These are phyloP conservation scores for Coemansia sp. DNA, from an alignment of 371 early-diverging fungal species.

Conservation along the genomic window DNA sequence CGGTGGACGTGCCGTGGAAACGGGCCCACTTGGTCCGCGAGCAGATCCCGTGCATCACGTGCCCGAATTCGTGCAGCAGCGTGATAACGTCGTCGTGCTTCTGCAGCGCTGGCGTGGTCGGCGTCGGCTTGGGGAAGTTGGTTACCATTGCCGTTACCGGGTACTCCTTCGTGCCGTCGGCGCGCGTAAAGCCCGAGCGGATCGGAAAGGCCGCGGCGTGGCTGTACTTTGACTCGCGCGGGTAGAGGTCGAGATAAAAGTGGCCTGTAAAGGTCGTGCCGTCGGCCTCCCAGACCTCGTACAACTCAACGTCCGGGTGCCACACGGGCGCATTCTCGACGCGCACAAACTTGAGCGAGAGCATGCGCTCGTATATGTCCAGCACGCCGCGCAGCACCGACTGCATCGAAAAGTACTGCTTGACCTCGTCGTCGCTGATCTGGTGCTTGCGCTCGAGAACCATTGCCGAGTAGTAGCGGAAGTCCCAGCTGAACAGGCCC, in stretches of 20 bases:
- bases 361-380: slow-evolving; percentile 67
- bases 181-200: slow-evolving; percentile 59
- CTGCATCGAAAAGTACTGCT: slow-evolving; percentile 74
- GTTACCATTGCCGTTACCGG: slow-evolving; percentile 82
- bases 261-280: slow-evolving; percentile 65
- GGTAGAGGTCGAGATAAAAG: slow-evolving; percentile 78
- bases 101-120: slow-evolving; percentile 71
- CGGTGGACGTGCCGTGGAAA: slow-evolving; percentile 77
- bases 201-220: slow-evolving; percentile 76
- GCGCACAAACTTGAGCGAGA: slow-evolving; percentile 65
- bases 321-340: slow-evolving; percentile 59
- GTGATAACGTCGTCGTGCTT: slow-evolving; percentile 83
- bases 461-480: slow-evolving; percentile 68
- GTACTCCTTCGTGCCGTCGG: slow-evolving; percentile 56
- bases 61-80: slow-evolving; percentile 79
- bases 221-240: slow-evolving; percentile 76
- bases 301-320: slow-evolving; percentile 66
- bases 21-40: slow-evolving; percentile 66
- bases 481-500: slow-evolving; percentile 71
- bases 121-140: slow-evolving; percentile 79
- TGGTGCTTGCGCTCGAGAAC: slow-evolving; percentile 69
- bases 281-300: slow-evolving; percentile 65
- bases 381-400: slow-evolving; percentile 67
- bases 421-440: slow-evolving; percentile 75
- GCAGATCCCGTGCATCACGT: slow-evolving; percentile 82